These are phyloP conservation scores for Agrocybe chaxingu DNA, from an alignment of 768 basidiomycete species.

Conservation along the genomic window DNA sequence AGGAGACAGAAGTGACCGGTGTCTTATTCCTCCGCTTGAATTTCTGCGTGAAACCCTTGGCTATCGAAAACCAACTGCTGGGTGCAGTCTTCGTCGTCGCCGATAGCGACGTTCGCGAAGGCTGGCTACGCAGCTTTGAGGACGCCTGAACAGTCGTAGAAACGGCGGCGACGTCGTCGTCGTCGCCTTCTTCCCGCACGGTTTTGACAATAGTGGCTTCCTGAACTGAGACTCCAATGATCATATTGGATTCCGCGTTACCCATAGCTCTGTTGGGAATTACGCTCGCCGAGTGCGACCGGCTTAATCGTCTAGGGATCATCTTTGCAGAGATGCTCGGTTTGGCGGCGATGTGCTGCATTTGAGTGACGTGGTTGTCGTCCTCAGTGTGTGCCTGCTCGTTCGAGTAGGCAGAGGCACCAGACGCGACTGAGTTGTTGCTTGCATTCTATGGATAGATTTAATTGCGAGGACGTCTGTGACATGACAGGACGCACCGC, in stretches of 20 bases:
- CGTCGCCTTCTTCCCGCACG: slow-evolving; percentile 20
- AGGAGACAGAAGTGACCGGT: not conserved
- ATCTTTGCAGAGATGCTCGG: slow-evolving; percentile 40
- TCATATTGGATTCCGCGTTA: slow-evolving; percentile 24
- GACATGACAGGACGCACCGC: slow-evolving; percentile 27
- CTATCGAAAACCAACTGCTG: slow-evolving; percentile 30
- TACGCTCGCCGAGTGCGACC: slow-evolving; percentile 37
- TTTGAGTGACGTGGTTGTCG: slow-evolving; percentile 42
- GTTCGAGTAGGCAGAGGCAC: slow-evolving; percentile 30
- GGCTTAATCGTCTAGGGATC: slow-evolving; percentile 43
- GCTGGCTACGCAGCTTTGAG: slow-evolving; percentile 28
- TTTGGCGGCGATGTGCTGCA: slow-evolving; percentile 44
- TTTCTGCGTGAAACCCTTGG: slow-evolving; percentile 40
- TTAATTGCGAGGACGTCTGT: not conserved
- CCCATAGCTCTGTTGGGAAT: slow-evolving; percentile 18
- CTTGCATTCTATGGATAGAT: slow-evolving; percentile 35
- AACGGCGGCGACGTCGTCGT: slow-evolving; percentile 11
- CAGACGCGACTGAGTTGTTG: slow-evolving; percentile 41
- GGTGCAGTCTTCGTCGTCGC: slow-evolving; percentile 16
- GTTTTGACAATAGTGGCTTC: slow-evolving; percentile 35
- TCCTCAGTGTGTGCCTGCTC: slow-evolving; percentile 38
- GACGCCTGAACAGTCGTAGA: slow-evolving; percentile 27
- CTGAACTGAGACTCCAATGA: slow-evolving; percentile 48
- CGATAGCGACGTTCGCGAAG: slow-evolving; percentile 29
- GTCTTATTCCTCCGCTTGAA: slow-evolving; percentile 31